Evolutionary conservation across 2,329 filamentous ascomycete genomes (phyloP).

Genomic region (Alternaria rosae): DNA sequence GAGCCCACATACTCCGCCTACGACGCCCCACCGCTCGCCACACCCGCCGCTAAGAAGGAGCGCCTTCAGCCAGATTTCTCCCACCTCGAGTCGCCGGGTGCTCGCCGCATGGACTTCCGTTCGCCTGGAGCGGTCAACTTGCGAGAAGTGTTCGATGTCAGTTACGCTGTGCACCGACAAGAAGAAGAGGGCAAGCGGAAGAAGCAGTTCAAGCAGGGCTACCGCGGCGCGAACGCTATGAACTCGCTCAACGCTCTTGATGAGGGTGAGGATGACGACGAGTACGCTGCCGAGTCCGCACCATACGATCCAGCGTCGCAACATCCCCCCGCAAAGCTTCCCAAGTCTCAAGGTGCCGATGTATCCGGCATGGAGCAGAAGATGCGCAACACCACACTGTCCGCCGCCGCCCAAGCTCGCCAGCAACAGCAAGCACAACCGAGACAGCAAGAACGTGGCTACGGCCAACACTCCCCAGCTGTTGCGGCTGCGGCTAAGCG

Average conservation of each 20-base stretch:
- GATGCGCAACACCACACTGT: conserved; percentile 82
- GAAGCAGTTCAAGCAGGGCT: conserved; percentile 79
- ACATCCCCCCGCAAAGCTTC: conserved; percentile 69
- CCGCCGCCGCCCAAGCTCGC: conserved; percentile 68
- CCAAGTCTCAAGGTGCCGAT: conserved; percentile 67
- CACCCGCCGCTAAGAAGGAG: conserved; percentile 69
- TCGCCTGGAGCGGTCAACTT: conserved; percentile 95
- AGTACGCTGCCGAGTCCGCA: conserved; percentile 69
- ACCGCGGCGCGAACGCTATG: conserved; percentile 70
- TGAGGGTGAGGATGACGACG: conserved; percentile 70
- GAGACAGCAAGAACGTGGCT: conserved; percentile 68
- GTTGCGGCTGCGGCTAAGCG: conserved; percentile 85
- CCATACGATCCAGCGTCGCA: conserved; percentile 58
- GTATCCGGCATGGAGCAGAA: conserved; percentile 83
- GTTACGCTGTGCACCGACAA: conserved; percentile 96
- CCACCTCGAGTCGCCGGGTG: conserved; percentile 66
- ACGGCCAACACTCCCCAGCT: conserved; percentile 85
- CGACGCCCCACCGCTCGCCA: conserved; percentile 76
- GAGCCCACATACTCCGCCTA: conserved; percentile 72
- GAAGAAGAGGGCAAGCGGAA: conserved; percentile 94
- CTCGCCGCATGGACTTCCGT: conserved; percentile 86
- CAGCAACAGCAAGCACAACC: conserved; percentile 53
- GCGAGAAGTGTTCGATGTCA: conserved; percentile 95
- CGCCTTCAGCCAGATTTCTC: conserved; percentile 59
- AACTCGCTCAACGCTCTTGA: conserved; percentile 70